Base-by-base conservation (phyloP, 179 eudicot genomes). In the Nepenthes alata region DNA sequence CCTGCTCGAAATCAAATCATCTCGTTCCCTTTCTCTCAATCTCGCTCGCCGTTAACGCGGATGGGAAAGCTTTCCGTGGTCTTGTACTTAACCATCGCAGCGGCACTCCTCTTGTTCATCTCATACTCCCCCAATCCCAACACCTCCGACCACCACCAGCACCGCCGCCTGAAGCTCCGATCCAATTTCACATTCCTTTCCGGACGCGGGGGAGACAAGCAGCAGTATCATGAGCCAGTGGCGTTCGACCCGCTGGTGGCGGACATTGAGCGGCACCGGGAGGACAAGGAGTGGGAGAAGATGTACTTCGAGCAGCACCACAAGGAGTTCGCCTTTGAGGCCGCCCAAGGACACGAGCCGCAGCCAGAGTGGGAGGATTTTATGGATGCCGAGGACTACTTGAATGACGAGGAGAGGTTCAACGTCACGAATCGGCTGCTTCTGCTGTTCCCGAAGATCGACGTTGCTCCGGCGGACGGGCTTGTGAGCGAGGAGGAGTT, bases 281-380 rank as follows among this genome's bases (percentile, higher is more conserved):
- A 87, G 67, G 91, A 87, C 67, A 78, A 61, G 61, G 66, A 85
- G 52, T 89, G 94, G 95, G 95, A 85, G 81, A 78, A 70, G 37
- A 66, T 67, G 74, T 72, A 79, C 78, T 59, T 81, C 12, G 81
- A 81, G 37, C 72, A 72, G 53, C 83, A 70, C 64, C 85, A 81
- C 72, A 71, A 72, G 35, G 82, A 78, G 34, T 48, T 68, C 48
- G 70, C 71, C 2, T 54, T 63, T 49, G 41, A 44, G 37, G 55
- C 53, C 3, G 82, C 93, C 3, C 77, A 69, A 3, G 81, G 74
- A 0, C 69, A 70, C 35, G 85, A 81, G 71, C 59, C 70, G 35
- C 85, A 87, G 77, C 91, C 87, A 2, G 96, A 84, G 71, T 84
- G 96, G 98, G 96, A 83, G 75, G 97, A 88, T 11, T 85, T 83